Evolutionary conservation across 1,284 basidiomycete genomes (phyloP).

Genomic region (Microbotryomycetes sp.): DNA sequence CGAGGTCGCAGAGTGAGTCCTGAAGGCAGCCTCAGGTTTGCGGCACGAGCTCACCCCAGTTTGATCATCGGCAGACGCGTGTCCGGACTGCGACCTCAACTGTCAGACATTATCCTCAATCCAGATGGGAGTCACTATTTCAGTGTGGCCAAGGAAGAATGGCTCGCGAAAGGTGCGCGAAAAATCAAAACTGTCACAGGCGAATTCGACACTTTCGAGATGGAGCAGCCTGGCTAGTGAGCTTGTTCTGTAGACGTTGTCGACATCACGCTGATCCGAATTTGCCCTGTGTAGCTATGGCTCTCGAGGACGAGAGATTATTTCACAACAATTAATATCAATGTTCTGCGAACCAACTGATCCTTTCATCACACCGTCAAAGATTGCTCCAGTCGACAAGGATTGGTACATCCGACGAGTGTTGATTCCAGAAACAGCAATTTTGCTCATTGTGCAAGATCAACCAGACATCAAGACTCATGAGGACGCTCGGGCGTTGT

Average conservation of each 20-base stretch:
- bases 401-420: slow-evolving; percentile 33
- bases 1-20: slow-evolving; percentile 16
- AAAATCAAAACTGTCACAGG: slow-evolving; percentile 17
- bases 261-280: background rate
- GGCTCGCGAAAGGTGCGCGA: slow-evolving; percentile 13
- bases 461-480: slow-evolving; percentile 3
- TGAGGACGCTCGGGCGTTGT: slow-evolving; percentile 8
- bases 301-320: slow-evolving; percentile 23
- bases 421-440: slow-evolving; percentile 34
- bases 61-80: slow-evolving; percentile 13
- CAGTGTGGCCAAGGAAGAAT: slow-evolving; percentile 20
- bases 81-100: slow-evolving; percentile 4
- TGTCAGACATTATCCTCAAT: slow-evolving; percentile 14
- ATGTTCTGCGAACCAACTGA: slow-evolving; percentile 7
- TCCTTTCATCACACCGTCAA: slow-evolving; percentile 14
- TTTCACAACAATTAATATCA: slow-evolving; percentile 13
- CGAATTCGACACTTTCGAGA: slow-evolving; percentile 29
- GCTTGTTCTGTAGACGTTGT: background rate
- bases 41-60: background rate
- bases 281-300: slow-evolving; percentile 28
- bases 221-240: slow-evolving; percentile 36
- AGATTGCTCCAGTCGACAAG: slow-evolving; percentile 17
- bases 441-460: slow-evolving; percentile 29
- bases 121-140: slow-evolving; percentile 13
- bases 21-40: background rate